Evolutionary conservation across 2,329 filamentous ascomycete species (phyloP).

Genomic region (Fusarium multiceps): DNA sequence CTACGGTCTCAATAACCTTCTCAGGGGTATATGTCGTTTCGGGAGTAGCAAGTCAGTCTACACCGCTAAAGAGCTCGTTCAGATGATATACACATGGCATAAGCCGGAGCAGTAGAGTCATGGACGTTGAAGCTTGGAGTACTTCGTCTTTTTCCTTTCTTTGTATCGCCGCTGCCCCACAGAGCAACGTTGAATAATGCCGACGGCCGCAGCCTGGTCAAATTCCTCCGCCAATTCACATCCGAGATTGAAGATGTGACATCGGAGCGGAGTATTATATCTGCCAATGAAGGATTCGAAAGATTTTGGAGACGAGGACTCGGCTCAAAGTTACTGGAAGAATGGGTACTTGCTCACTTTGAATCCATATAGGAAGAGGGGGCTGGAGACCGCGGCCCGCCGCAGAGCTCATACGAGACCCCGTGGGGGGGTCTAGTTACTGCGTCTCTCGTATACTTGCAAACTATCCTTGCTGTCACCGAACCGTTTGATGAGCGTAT

Average conservation of each 20-base stretch:
- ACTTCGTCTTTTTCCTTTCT: too few relatives aligned
- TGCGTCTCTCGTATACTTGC: background rate
- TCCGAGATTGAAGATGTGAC: too few relatives aligned
- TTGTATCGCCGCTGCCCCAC: background rate
- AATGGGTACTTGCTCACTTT: too few relatives aligned
- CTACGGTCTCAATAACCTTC: constrained; percentile 11
- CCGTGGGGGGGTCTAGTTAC: background rate
- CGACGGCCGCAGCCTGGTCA: background rate
- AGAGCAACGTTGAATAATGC: background rate
- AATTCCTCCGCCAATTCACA: too few relatives aligned
- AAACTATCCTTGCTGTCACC: background rate
- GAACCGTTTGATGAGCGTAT: background rate
- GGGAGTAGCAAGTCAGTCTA: too few relatives aligned
- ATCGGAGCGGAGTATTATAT: too few relatives aligned
- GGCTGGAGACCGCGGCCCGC: too few relatives aligned
- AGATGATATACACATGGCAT: constrained; percentile 18
- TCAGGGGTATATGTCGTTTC: background rate
- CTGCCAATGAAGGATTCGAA: too few relatives aligned
- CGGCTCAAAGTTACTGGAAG: too few relatives aligned
- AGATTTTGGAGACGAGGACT: too few relatives aligned
- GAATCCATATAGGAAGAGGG: too few relatives aligned
- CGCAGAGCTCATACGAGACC: background rate
- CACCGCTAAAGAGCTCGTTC: background rate
- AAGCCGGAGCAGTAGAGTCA: background rate
- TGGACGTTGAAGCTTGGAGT: too few relatives aligned